Conservation (phyloP, 768 basidiomycete species). For the Amanita molliuscula region DNA sequence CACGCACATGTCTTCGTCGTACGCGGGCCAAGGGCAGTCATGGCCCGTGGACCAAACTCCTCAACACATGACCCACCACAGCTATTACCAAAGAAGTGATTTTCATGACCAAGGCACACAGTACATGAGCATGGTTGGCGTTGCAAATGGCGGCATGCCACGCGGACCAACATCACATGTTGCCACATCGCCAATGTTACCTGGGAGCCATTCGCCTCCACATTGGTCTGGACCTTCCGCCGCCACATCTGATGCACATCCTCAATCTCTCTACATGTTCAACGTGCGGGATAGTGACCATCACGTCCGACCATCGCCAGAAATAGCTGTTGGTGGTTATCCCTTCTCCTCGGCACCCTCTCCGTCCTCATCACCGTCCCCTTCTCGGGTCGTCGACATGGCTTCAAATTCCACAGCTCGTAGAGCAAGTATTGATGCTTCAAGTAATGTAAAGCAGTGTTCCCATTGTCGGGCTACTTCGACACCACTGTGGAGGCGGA, state of each 20-base stretch:
- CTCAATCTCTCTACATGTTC: slow-evolving; percentile 2
- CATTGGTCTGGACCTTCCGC: neutral
- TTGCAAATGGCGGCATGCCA: neutral
- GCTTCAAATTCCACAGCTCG: slow-evolving; percentile 17
- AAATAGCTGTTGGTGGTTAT: slow-evolving; percentile 16
- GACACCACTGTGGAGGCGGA: slow-evolving; percentile 39
- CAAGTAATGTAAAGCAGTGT: slow-evolving; percentile 26
- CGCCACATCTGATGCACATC: neutral
- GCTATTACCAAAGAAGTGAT: neutral
- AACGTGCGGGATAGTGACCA: slow-evolving; percentile 13
- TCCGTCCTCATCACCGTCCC: slow-evolving; percentile 21
- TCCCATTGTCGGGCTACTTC: slow-evolving; percentile 37
- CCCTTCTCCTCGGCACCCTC: slow-evolving; percentile 24
- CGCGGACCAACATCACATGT: neutral
- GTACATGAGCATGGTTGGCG: slow-evolving; percentile 2
- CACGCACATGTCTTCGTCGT: neutral
- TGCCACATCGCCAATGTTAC: neutral
- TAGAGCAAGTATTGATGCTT: slow-evolving; percentile 19
- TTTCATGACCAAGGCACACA: neutral
- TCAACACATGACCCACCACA: neutral
- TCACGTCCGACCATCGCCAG: slow-evolving; percentile 8
- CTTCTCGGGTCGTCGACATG: neutral
- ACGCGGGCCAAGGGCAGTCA: neutral
- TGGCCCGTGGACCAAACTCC: neutral
- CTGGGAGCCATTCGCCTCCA: neutral